phyloP scores from a whole-genome alignment of 2,329 filamentous ascomycete species.

The Penicillium olsonii region DNA sequence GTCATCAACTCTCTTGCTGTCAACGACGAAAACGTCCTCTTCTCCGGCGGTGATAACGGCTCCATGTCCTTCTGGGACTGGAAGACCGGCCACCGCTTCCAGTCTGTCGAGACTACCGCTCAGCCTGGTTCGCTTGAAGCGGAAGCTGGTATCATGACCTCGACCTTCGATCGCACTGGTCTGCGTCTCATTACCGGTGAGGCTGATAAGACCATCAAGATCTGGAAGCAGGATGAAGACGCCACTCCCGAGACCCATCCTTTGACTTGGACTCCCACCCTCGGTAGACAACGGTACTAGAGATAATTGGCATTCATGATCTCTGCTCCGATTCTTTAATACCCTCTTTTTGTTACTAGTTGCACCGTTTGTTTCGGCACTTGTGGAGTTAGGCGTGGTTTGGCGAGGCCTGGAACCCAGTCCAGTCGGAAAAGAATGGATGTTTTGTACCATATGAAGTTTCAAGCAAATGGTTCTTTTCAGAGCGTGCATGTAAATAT shows the following conservation, averaged over 20 bases:
- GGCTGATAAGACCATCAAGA: constrained; percentile 97
- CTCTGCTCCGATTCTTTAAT: constrained; percentile 23
- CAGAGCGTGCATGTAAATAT: too few relatives aligned
- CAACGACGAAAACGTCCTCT: constrained; percentile 93
- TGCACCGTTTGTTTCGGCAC: constrained; percentile 23
- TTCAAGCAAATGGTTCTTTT: background rate
- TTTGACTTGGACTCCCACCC: constrained; percentile 83
- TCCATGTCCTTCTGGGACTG: constrained; percentile 99
- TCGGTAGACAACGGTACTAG: constrained; percentile 75
- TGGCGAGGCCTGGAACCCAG: constrained; percentile 10
- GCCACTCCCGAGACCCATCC: constrained; percentile 91
- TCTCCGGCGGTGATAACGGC: constrained; percentile 93
- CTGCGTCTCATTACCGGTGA: constrained; percentile 90
- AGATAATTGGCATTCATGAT: constrained; percentile 2
- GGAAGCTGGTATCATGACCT: constrained; percentile 92
- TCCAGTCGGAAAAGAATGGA: constrained; percentile 13
- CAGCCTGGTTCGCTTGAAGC: constrained; percentile 93
- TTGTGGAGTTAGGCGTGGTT: constrained; percentile 35
- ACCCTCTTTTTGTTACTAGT: constrained; percentile 25
- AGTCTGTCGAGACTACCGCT: constrained; percentile 84
- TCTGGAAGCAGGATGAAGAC: constrained; percentile 92
- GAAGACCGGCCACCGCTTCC: constrained; percentile 93
- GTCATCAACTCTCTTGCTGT: constrained; percentile 94
- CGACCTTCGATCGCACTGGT: constrained; percentile 87
- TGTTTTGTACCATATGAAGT: constrained; percentile 1